A percentile compares a stretch with the other conserved stretches of the same genome.
Evolutionary conservation across 1,284 basidiomycete species (phyloP).

Genomic region (Ceraceosorus guamensis): DNA sequence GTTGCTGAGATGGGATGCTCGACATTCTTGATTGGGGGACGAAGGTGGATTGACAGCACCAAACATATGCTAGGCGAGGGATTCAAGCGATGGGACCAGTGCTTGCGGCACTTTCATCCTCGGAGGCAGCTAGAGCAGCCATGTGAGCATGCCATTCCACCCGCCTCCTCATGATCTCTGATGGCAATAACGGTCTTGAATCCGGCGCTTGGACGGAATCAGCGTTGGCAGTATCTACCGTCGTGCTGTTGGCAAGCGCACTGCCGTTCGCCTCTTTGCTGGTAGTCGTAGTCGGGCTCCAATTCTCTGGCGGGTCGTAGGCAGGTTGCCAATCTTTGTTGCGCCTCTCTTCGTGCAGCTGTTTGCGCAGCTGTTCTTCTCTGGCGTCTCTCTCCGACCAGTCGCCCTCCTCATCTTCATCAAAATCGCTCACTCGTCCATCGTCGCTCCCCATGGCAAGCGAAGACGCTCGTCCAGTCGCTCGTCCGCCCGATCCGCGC

Average conservation of each 20-base stretch:
- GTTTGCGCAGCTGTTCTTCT: slow-evolving; percentile 3
- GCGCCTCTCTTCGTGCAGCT: neutral
- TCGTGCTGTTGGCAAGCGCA: neutral
- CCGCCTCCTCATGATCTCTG: slow-evolving; percentile 6
- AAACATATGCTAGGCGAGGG: no score
- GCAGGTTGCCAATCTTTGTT: neutral
- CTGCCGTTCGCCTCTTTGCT: neutral
- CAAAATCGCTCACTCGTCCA: neutral
- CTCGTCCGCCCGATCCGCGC: no score
- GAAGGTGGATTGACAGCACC: no score
- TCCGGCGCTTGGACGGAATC: neutral
- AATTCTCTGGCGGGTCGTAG: slow-evolving; percentile 4
- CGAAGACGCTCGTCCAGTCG: neutral
- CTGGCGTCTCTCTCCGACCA: neutral
- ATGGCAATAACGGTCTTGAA: slow-evolving; percentile 3
- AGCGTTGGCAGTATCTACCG: neutral
- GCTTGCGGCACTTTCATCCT: no score
- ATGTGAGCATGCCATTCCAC: slow-evolving; percentile 4
- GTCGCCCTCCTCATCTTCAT: slow-evolving; percentile 8
- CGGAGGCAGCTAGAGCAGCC: no score
- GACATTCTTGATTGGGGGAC: no score
- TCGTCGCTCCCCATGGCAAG: neutral
- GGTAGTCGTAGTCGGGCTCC: neutral
- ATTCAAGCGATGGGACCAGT: no score
- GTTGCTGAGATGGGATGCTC: no score